Percentiles rank a stretch among this genome's conserved stretches.
These are phyloP conservation scores for Pezicula neosporulosa DNA, from an alignment of 2,329 filamentous ascomycete genomes.

Conservation along the genomic window DNA sequence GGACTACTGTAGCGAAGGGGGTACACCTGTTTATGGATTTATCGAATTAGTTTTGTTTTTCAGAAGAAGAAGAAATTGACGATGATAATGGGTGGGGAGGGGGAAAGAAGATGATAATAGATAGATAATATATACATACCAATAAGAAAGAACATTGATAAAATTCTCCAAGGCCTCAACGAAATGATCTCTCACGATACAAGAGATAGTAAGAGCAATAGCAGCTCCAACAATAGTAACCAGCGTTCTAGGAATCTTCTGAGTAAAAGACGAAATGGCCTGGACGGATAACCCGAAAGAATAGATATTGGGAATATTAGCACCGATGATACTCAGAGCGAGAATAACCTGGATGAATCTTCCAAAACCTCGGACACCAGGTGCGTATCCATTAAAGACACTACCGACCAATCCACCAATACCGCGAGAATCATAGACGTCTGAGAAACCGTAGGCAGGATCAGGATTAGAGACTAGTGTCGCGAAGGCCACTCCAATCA, in stretches of 20 bases:
- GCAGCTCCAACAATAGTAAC: slow-evolving; percentile 58
- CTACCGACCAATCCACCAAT: slow-evolving; percentile 65
- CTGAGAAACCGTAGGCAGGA: slow-evolving; percentile 48
- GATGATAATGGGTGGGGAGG: too few species aligned
- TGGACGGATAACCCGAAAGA: slow-evolving; percentile 62
- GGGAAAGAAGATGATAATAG: too few species aligned
- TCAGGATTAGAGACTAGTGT: slow-evolving; percentile 55
- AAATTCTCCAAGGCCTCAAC: slow-evolving; percentile 63
- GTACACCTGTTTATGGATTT: slow-evolving; percentile 41
- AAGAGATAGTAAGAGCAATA: slow-evolving; percentile 61
- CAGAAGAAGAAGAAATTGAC: too few species aligned
- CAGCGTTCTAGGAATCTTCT: slow-evolving; percentile 59
- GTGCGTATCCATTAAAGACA: slow-evolving; percentile 50
- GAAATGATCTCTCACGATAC: slow-evolving; percentile 63
- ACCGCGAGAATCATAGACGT: slow-evolving; percentile 49
- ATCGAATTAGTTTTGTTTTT: too few species aligned
- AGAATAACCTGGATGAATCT: slow-evolving; percentile 65
- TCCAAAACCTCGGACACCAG: slow-evolving; percentile 58
- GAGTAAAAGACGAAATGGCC: slow-evolving; percentile 52
- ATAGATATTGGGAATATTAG: slow-evolving; percentile 69
- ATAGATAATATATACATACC: too few species aligned
- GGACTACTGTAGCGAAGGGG: slow-evolving; percentile 62
- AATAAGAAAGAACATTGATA: slow-evolving; percentile 64
- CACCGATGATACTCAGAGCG: slow-evolving; percentile 60
- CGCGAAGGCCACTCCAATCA: slow-evolving; percentile 65